Evolutionary conservation across 352 stramenopile species (phyloP).

Genomic region (Thraustochytrium striatum): DNA sequence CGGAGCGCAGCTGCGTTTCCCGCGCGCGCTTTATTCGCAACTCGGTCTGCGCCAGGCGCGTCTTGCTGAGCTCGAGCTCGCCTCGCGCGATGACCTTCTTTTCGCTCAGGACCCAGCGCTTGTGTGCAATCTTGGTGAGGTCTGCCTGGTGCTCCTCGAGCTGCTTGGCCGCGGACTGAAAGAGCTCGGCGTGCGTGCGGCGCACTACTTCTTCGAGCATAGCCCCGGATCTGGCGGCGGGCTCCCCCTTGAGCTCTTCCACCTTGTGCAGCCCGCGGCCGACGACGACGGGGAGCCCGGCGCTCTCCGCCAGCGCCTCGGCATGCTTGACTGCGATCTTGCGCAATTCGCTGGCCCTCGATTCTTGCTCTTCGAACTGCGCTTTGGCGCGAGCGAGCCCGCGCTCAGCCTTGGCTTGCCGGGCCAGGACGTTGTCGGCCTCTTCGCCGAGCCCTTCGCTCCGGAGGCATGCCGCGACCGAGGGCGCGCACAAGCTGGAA

Average conservation of each 20-base stretch:
- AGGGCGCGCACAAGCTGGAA: background rate
- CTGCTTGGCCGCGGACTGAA: background rate
- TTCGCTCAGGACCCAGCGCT: background rate
- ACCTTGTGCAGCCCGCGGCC: constrained; percentile 15
- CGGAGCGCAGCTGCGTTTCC: background rate
- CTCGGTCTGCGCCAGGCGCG: background rate
- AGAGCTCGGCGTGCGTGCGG: background rate
- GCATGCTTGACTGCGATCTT: too few species aligned
- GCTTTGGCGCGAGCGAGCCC: background rate
- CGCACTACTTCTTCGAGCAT: background rate
- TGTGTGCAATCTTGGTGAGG: constrained; percentile 6
- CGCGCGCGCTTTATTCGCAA: background rate
- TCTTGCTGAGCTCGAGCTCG: constrained; percentile 1
- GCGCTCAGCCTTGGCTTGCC: background rate
- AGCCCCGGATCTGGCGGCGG: background rate
- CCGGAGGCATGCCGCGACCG: too few species aligned
- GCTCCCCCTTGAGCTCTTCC: background rate
- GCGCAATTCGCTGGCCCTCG: constrained; percentile 1
- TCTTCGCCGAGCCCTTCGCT: too few species aligned
- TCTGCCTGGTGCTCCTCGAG: constrained; percentile 13
- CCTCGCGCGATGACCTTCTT: background rate
- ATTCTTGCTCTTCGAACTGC: background rate
- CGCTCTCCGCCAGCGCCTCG: too few species aligned
- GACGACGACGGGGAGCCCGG: constrained; percentile 29
- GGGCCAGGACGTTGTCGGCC: background rate